These are phyloP conservation scores for Erythrobasidium yunnanense DNA, from an alignment of 768 basidiomycete genomes.

Conservation along the genomic window DNA sequence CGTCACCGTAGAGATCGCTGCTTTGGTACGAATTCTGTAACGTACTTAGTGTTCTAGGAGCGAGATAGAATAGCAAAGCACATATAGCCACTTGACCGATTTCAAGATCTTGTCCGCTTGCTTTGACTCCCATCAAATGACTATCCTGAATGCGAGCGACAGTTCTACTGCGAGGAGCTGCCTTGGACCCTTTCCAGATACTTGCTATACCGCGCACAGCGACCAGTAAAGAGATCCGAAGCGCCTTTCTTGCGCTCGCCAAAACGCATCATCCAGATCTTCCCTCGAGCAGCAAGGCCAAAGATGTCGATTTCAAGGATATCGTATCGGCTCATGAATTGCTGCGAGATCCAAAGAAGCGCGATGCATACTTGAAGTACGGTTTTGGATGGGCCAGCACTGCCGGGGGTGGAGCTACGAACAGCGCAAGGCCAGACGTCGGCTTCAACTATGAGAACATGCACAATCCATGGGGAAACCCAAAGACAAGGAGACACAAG, in stretches of 20 bases:
- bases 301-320: constrained; percentile 25
- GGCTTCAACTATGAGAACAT: constrained; percentile 25
- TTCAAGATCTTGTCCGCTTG: no score
- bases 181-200: constrained; percentile 20
- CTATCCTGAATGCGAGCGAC: no score
- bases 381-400: constrained; percentile 3
- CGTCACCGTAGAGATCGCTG: no score
- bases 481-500: neutral
- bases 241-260: constrained; percentile 5
- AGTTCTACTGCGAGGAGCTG: no score
- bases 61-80: no score
- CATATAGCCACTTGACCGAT: no score
- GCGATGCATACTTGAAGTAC: constrained; percentile 1
- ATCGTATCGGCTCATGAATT: constrained; percentile 21
- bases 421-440: neutral
- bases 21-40: no score
- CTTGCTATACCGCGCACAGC: constrained; percentile 1
- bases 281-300: neutral
- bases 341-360: constrained; percentile 15
- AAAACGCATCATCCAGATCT: constrained; percentile 20
- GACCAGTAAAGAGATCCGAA: neutral
- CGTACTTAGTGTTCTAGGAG: no score
- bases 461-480: constrained; percentile 17
- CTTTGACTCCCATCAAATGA: neutral
- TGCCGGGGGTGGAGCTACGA: neutral